Percentiles rank a stretch among this genome's conserved stretches.
These are phyloP conservation scores for Phytopythium ostracodes DNA, from an alignment of 352 stramenopile species.

Conservation along the genomic window DNA sequence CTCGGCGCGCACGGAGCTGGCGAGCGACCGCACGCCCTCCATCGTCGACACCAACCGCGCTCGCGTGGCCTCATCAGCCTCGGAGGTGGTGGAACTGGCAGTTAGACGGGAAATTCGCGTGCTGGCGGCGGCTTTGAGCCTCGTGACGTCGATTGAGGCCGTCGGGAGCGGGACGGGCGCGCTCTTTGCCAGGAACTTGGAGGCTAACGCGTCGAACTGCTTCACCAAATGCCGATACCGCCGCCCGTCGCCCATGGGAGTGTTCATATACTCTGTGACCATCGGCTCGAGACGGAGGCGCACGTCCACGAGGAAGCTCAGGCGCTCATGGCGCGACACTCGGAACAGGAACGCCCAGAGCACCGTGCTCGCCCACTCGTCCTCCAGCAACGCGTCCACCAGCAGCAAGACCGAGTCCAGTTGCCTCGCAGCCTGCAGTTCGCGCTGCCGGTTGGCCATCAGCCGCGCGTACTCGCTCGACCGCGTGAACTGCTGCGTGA, in stretches of 20 bases:
- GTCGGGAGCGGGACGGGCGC: constrained; percentile 17
- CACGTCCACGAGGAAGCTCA: constrained; percentile 61
- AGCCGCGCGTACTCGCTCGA: not conserved
- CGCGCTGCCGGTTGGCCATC: not conserved
- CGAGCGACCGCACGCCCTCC: constrained; percentile 11
- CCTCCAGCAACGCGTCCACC: constrained; percentile 54
- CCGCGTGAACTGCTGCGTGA: not conserved
- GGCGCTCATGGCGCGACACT: constrained; percentile 37
- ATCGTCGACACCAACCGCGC: not conserved
- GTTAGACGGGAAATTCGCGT: constrained; percentile 13
- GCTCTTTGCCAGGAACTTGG: constrained; percentile 20
- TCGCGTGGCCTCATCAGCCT: not conserved
- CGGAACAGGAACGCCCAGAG: constrained; percentile 74
- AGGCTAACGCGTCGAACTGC: constrained; percentile 13
- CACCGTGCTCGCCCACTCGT: constrained; percentile 65
- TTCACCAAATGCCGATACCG: not conserved
- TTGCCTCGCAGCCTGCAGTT: constrained; percentile 6
- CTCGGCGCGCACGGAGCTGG: constrained; percentile 28
- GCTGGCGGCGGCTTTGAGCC: constrained; percentile 27
- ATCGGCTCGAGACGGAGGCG: constrained; percentile 44
- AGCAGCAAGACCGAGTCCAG: constrained; percentile 19
- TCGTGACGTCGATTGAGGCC: constrained; percentile 11
- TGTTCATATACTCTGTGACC: not conserved
- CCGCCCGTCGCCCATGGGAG: not conserved
- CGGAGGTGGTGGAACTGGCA: not conserved